Conservation (phyloP, 2,329 filamentous ascomycete species). For the Pseudogymnoascus sp. region DNA sequence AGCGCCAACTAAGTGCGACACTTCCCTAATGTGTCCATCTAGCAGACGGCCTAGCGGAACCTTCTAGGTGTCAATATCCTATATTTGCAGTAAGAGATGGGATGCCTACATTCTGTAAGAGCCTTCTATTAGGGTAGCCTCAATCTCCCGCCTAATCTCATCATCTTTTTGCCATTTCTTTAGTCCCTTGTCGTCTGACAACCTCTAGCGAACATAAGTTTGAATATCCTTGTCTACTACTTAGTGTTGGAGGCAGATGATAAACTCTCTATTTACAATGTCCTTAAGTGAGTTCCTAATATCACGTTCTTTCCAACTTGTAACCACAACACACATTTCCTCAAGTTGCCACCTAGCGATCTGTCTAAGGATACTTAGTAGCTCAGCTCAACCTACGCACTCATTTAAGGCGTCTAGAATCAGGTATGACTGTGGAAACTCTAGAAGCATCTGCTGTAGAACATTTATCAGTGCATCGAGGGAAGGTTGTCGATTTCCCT, state of each 20-base stretch:
- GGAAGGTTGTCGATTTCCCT: slow-evolving; percentile 22
- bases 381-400: slow-evolving; percentile 14
- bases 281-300: slow-evolving; percentile 18
- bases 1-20: too few relatives aligned
- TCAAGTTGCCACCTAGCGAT: background rate
- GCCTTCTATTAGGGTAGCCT: slow-evolving; percentile 18
- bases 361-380: slow-evolving; percentile 7
- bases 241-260: slow-evolving; percentile 19
- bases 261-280: slow-evolving; percentile 12
- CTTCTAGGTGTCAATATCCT: background rate
- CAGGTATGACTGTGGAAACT: slow-evolving; percentile 21
- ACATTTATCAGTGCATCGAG: slow-evolving; percentile 20
- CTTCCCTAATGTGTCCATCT: too few relatives aligned
- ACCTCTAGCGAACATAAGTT: slow-evolving; percentile 20
- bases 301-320: slow-evolving; percentile 24
- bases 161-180: slow-evolving; percentile 21
- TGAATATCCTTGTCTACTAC: slow-evolving; percentile 24
- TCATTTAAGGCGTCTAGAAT: slow-evolving; percentile 29
- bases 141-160: slow-evolving; percentile 21
- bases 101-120: slow-evolving; percentile 27
- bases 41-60: too few relatives aligned
- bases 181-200: slow-evolving; percentile 18
- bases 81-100: background rate
- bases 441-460: slow-evolving; percentile 22
- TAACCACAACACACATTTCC: slow-evolving; percentile 12